phyloP scores from a whole-genome alignment of 768 basidiomycete genomes.

The Tephrocybe sp. region DNA sequence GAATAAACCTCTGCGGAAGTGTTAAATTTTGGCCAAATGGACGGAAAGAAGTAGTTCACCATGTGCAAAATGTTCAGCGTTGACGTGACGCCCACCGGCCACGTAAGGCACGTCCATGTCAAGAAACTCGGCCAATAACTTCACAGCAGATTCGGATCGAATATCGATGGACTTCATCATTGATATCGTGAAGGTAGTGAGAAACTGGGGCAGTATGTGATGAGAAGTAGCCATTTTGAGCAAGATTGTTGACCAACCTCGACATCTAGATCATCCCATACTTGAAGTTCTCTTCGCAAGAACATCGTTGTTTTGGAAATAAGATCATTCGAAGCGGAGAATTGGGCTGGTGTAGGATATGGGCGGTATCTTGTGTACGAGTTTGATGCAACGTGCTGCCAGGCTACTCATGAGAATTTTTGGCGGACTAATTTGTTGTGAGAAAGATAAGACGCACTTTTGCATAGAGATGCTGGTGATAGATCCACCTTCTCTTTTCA shows the following conservation, averaged over 20 bases:
- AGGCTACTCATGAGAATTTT: neutral
- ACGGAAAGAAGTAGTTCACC: slow-evolving; percentile 44
- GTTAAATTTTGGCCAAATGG: neutral
- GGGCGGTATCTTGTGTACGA: slow-evolving; percentile 84
- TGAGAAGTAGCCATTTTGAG: slow-evolving; percentile 11
- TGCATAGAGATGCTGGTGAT: slow-evolving; percentile 75
- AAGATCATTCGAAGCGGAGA: slow-evolving; percentile 72
- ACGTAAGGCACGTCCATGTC: slow-evolving; percentile 68
- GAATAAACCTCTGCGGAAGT: slow-evolving; percentile 72
- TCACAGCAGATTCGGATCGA: slow-evolving; percentile 85
- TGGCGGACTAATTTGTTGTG: neutral
- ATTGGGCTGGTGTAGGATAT: slow-evolving; percentile 84
- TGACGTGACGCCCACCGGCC: slow-evolving; percentile 56
- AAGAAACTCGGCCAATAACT: slow-evolving; percentile 83
- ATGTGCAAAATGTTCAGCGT: slow-evolving; percentile 94
- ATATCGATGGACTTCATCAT: slow-evolving; percentile 94
- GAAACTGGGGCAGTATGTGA: slow-evolving; percentile 55
- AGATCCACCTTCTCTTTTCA: slow-evolving; percentile 74
- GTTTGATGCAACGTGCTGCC: slow-evolving; percentile 90
- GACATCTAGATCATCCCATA: slow-evolving; percentile 89
- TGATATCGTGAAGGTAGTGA: slow-evolving; percentile 86
- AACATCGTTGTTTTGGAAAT: slow-evolving; percentile 79
- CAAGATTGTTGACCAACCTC: slow-evolving; percentile 52
- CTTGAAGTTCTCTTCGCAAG: slow-evolving; percentile 79
- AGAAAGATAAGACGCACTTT: slow-evolving; percentile 53